Conservation (phyloP, 495 filamentous ascomycete genomes). For the Talaromyces proteolyticus region DNA sequence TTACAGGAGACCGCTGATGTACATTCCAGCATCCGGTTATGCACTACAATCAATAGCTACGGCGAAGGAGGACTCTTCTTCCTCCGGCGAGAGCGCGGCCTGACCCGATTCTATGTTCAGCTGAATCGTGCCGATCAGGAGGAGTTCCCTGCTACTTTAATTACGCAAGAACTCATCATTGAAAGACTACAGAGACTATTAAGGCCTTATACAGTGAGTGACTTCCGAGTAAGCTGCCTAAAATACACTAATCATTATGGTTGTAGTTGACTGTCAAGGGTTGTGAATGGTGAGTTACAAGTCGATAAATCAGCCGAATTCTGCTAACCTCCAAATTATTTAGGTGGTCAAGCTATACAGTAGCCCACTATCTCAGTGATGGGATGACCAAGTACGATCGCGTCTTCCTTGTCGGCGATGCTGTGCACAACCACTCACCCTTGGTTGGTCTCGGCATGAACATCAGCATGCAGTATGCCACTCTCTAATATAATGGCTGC, state of each 20-base stretch:
- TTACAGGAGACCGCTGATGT: conserved; percentile 54
- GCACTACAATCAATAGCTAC: background rate
- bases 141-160: background rate
- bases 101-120: conserved; percentile 61
- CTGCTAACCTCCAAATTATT: background rate
- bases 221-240: background rate
- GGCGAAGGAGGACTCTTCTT: conserved; percentile 52
- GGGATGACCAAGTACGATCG: conserved; percentile 17
- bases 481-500: conserved; percentile 12
- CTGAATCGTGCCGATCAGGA: conserved; percentile 16
- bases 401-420: conserved; percentile 59
- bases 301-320: background rate
- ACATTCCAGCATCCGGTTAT: conserved; percentile 39
- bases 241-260: background rate
- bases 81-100: conserved; percentile 55
- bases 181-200: background rate
- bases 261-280: background rate
- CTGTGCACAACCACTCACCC: conserved; percentile 43
- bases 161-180: background rate
- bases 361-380: background rate
- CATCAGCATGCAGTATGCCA: conserved; percentile 55
- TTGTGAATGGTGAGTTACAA: background rate
- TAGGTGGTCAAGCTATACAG: background rate
- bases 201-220: background rate
- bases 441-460: conserved; percentile 79